Evolutionary conservation across 1,284 basidiomycete genomes (phyloP).

Genomic region (Boletus sp.): DNA sequence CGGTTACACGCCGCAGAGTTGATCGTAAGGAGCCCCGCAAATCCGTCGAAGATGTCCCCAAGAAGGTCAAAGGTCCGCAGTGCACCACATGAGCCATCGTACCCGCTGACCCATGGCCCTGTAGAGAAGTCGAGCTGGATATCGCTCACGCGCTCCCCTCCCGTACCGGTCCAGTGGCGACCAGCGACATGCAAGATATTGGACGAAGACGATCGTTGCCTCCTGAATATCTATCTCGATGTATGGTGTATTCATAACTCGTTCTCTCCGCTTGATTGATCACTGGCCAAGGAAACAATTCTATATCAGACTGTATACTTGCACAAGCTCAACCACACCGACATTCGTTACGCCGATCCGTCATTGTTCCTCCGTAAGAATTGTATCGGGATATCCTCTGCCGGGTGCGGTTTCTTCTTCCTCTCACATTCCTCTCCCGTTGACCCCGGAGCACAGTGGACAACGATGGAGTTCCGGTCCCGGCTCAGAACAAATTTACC

Average conservation of each 20-base stretch:
- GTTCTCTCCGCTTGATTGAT: slow-evolving; percentile 9
- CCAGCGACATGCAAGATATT: slow-evolving; percentile 63
- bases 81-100: background rate
- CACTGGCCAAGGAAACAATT: slow-evolving; percentile 52
- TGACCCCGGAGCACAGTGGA: slow-evolving; percentile 38
- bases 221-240: slow-evolving; percentile 69
- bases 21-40: slow-evolving; percentile 54
- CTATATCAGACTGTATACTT: slow-evolving; percentile 69
- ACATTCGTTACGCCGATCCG: slow-evolving; percentile 64
- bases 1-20: slow-evolving; percentile 44
- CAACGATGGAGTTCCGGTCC: slow-evolving; percentile 57
- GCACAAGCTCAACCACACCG: slow-evolving; percentile 67
- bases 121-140: slow-evolving; percentile 70
- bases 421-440: slow-evolving; percentile 2
- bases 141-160: slow-evolving; percentile 48
- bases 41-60: slow-evolving; percentile 27
- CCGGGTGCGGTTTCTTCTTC: slow-evolving; percentile 40
- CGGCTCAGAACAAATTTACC: slow-evolving; percentile 63
- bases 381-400: slow-evolving; percentile 65
- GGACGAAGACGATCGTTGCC: slow-evolving; percentile 62
- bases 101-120: slow-evolving; percentile 5
- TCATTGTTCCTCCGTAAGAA: slow-evolving; percentile 70
- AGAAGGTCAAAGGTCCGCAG: slow-evolving; percentile 52
- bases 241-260: slow-evolving; percentile 38
- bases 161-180: slow-evolving; percentile 60